A percentile compares a stretch with the other conserved stretches of the same genome.
Conservation (phyloP, 306 rosid genomes). For the Acacia crassicarpa region DNA sequence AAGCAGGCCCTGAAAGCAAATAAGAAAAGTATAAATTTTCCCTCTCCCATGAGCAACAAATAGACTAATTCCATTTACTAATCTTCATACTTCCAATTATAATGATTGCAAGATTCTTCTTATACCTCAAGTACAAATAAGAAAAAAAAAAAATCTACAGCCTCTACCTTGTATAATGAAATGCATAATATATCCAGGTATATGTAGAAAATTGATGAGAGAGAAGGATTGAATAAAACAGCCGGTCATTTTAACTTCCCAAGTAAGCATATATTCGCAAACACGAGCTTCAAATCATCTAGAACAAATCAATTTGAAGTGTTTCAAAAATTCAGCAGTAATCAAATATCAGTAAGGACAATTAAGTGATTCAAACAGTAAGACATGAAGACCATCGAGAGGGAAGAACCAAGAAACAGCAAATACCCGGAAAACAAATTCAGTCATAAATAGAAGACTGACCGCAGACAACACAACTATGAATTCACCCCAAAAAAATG, state of each 20-base stretch:
- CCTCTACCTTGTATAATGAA: neutral
- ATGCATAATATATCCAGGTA: no score
- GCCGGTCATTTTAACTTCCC: neutral
- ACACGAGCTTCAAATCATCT: neutral
- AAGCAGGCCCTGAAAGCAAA: slow-evolving; percentile 78
- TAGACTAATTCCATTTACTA: no score
- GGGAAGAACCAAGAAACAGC: neutral
- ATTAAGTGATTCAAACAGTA: neutral
- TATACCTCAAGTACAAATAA: neutral
- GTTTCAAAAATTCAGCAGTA: neutral
- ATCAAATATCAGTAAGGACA: slow-evolving; percentile 10
- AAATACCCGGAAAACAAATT: neutral
- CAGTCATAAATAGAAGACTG: neutral
- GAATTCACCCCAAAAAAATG: neutral
- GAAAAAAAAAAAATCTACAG: neutral
- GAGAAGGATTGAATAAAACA: neutral
- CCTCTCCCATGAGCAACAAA: no score
- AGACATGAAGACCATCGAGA: neutral
- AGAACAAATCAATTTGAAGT: neutral
- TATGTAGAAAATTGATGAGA: neutral
- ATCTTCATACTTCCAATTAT: neutral
- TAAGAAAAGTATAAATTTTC: neutral
- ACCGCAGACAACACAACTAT: neutral
- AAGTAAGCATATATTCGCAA: neutral
- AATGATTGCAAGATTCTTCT: neutral